These are phyloP conservation scores for Emmonsiellopsis sp. DNA, from an alignment of 2,329 filamentous ascomycete genomes.

Conservation along the genomic window DNA sequence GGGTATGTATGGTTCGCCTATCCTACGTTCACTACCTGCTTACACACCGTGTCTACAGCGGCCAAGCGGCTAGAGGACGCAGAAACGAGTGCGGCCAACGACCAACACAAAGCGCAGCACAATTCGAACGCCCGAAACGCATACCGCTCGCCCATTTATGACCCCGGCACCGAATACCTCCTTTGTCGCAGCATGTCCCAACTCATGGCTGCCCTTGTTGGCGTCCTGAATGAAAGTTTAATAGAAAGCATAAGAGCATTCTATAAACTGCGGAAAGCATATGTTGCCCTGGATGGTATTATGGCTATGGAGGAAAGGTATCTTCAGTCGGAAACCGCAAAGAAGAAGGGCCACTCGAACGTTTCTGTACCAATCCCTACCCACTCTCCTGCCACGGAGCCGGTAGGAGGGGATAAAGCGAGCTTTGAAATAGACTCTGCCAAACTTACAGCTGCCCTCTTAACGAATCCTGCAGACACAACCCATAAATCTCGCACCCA, in stretches of 20 bases:
- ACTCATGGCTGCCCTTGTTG: slow-evolving; percentile 80
- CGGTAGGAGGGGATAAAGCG: neutral
- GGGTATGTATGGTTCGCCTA: slow-evolving; percentile 28
- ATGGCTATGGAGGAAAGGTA: slow-evolving; percentile 62
- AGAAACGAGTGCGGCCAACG: slow-evolving; percentile 65
- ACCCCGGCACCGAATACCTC: slow-evolving; percentile 75
- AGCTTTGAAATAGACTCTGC: neutral
- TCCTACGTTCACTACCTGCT: slow-evolving; percentile 13
- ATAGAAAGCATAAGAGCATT: slow-evolving; percentile 88
- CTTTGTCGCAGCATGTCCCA: slow-evolving; percentile 77
- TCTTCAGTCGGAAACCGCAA: slow-evolving; percentile 21
- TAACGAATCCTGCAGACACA: neutral
- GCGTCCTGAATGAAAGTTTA: slow-evolving; percentile 82
- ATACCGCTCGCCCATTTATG: slow-evolving; percentile 58
- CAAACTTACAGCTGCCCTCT: neutral
- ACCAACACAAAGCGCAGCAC: slow-evolving; percentile 65
- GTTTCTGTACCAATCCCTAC: slow-evolving; percentile 12
- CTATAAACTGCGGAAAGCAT: slow-evolving; percentile 85
- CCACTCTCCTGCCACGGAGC: slow-evolving; percentile 1
- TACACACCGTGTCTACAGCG: slow-evolving; percentile 37
- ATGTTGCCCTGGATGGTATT: slow-evolving; percentile 69
- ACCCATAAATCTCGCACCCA: neutral
- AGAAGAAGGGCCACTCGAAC: slow-evolving; percentile 5
- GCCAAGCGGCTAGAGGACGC: slow-evolving; percentile 61
- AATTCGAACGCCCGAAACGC: slow-evolving; percentile 43